Evolutionary conservation across 306 rosid species (phyloP).

Genomic region (Rosa persica): DNA sequence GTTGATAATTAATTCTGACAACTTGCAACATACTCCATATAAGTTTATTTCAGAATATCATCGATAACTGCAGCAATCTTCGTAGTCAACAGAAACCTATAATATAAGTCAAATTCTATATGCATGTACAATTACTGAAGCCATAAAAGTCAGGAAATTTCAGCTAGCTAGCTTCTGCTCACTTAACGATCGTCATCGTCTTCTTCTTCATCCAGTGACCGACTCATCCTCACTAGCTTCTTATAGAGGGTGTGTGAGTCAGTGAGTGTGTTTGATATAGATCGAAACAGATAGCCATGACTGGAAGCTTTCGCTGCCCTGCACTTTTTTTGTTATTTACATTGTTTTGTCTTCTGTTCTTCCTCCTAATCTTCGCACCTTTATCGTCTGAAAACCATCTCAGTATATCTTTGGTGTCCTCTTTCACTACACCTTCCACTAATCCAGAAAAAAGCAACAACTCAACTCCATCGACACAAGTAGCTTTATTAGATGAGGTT

Average conservation of each 20-base stretch:
- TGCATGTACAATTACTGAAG: neutral
- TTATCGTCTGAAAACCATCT: conserved; percentile 10
- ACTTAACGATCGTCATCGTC: neutral
- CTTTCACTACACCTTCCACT: conserved; percentile 1
- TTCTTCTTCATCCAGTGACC: neutral
- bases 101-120: neutral
- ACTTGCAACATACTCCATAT: conserved; percentile 8
- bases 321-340: neutral
- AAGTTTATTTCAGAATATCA: neutral
- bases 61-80: conserved; percentile 11
- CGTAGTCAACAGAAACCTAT: neutral
- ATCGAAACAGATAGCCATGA: conserved; percentile 17
- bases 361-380: conserved; percentile 5
- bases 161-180: neutral
- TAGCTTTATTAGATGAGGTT: conserved; percentile 9
- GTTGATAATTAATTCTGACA: neutral
- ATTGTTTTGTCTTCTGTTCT: conserved; percentile 13
- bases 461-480: conserved; percentile 2
- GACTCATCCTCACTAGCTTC: neutral
- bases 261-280: neutral
- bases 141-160: conserved; percentile 9
- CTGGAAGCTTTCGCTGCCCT: conserved; percentile 15
- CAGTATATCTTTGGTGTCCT: conserved; percentile 9
- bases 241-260: neutral
- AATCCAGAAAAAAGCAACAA: conserved; percentile 8